phyloP scores from a whole-genome alignment of 495 filamentous ascomycete genomes.

The Penicillium coprophilum region DNA sequence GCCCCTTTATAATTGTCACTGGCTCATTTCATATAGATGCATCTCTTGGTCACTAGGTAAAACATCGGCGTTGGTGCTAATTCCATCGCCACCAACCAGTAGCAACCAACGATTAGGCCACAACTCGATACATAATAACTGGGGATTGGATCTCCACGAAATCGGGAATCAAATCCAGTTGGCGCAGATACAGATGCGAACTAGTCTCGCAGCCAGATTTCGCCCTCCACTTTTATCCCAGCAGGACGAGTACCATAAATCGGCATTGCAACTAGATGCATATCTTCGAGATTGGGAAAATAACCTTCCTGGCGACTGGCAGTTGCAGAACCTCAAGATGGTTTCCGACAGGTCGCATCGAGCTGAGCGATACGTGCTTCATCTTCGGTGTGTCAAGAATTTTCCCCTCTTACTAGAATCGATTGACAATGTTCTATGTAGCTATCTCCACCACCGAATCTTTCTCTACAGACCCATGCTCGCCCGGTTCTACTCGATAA shows the following conservation, averaged over 20 bases:
- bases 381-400: neutral
- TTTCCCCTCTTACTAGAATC: neutral
- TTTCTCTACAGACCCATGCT: neutral
- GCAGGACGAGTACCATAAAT: neutral
- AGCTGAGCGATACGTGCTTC: neutral
- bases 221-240: neutral
- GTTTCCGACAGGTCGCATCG: neutral
- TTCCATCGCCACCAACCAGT: neutral
- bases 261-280: neutral
- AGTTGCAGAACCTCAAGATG: neutral
- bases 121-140: neutral
- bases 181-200: neutral
- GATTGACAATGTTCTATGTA: neutral
- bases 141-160: neutral
- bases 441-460: neutral
- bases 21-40: neutral
- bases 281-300: neutral
- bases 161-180: neutral
- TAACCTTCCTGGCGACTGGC: neutral
- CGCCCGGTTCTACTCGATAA: neutral
- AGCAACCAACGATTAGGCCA: neutral
- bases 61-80: neutral
- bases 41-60: neutral
- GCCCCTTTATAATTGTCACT: neutral
- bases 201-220: constrained; percentile 13